A percentile compares a stretch with the other conserved stretches of the same genome.
These are phyloP conservation scores for Neurospora terricola DNA, from an alignment of 495 filamentous ascomycete species.

Conservation along the genomic window DNA sequence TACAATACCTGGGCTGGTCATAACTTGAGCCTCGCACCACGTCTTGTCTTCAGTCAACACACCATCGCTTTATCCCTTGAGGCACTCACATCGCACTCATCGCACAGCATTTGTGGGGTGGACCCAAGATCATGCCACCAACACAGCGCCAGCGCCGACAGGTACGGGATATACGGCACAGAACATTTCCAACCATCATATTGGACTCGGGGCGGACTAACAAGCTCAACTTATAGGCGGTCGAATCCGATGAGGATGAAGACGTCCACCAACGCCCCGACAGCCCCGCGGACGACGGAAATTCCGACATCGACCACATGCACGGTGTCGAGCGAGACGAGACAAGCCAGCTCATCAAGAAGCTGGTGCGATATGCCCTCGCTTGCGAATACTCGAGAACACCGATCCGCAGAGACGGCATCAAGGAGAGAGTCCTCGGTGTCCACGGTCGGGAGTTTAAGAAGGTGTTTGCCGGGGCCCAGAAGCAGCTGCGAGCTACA, in stretches of 20 bases:
- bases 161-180: not conserved
- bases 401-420: conserved; percentile 67
- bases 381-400: conserved; percentile 79
- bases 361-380: conserved; percentile 79
- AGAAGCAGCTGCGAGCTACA: conserved; percentile 47
- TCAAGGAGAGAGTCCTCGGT: conserved; percentile 60
- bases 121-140: conserved; percentile 1
- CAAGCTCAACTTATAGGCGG: not conserved
- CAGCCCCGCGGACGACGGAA: conserved; percentile 13
- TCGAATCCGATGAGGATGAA: conserved; percentile 16
- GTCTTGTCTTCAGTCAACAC: not conserved
- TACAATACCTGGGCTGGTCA: not conserved
- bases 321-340: conserved; percentile 24
- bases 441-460: conserved; percentile 53
- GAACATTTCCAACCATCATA: not conserved
- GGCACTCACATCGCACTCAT: not conserved
- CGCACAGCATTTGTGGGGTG: not conserved
- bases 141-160: conserved; percentile 2
- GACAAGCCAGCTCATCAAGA: conserved; percentile 63
- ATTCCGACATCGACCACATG: conserved; percentile 31
- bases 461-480: conserved; percentile 56
- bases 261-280: conserved; percentile 6
- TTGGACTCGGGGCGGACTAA: not conserved
- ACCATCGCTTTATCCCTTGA: not conserved
- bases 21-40: not conserved